These are phyloP conservation scores for Pestalotiopsis fici DNA, from an alignment of 2,329 filamentous ascomycete species.

Conservation along the genomic window DNA sequence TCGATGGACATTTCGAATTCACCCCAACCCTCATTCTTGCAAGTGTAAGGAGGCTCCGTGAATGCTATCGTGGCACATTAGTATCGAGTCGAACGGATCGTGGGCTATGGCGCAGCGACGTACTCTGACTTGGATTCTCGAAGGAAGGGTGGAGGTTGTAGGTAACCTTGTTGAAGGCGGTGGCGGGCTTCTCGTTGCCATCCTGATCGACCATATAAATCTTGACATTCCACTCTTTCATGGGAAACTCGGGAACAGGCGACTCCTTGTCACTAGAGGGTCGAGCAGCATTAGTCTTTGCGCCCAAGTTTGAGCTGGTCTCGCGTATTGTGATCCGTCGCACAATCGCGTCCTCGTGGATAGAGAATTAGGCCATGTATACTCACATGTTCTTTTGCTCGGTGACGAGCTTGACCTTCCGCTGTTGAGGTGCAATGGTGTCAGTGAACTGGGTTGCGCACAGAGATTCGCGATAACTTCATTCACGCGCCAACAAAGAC, in stretches of 20 bases:
- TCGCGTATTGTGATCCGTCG: background rate
- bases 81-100: conserved; percentile 6
- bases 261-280: conserved; percentile 73
- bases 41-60: conserved; percentile 82
- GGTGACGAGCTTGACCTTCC: conserved; percentile 89
- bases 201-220: conserved; percentile 83
- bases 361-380: conserved; percentile 8
- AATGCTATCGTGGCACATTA: conserved; percentile 57
- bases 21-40: conserved; percentile 95
- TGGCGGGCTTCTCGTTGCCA: conserved; percentile 81
- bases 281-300: background rate
- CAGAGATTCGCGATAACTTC: background rate
- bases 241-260: conserved; percentile 83
- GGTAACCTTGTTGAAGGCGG: conserved; percentile 85
- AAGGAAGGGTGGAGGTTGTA: conserved; percentile 96
- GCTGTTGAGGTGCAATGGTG: conserved; percentile 54
- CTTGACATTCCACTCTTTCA: conserved; percentile 89
- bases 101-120: conserved; percentile 33
- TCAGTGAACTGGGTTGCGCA: background rate
- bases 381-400: conserved; percentile 87
- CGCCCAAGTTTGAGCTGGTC: background rate
- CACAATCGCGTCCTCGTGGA: background rate
- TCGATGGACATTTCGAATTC: conserved; percentile 95
- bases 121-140: conserved; percentile 82
- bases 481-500: background rate